phyloP scores from a whole-genome alignment of 2,329 filamentous ascomycete species.

The Corniculantispora saksenae region DNA sequence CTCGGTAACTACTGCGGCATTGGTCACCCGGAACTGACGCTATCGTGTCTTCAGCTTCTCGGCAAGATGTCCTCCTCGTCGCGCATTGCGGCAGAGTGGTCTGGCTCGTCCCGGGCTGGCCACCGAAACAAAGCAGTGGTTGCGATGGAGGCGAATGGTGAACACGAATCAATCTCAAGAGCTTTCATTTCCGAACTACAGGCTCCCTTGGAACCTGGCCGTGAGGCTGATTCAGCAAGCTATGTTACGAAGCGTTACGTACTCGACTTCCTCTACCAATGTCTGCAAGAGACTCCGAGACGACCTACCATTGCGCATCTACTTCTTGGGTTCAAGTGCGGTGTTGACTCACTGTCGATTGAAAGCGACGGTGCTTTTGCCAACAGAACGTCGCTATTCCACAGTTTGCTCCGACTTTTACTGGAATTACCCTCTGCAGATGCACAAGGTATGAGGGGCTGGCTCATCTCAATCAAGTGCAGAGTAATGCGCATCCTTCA shows the following conservation, averaged over 20 bases:
- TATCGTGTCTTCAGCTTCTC: constrained; percentile 78
- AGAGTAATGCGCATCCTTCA: constrained; percentile 73
- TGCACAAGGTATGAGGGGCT: constrained; percentile 62
- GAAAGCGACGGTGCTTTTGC: constrained; percentile 71
- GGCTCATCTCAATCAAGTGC: constrained; percentile 69
- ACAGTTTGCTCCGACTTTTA: constrained; percentile 73
- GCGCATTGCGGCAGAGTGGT: constrained; percentile 73
- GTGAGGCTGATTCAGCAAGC: constrained; percentile 66
- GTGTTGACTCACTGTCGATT: constrained; percentile 68
- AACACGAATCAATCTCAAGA: constrained; percentile 76
- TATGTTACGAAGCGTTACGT: constrained; percentile 84
- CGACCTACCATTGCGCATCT: constrained; percentile 88
- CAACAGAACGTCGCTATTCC: constrained; percentile 74
- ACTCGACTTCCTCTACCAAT: constrained; percentile 81
- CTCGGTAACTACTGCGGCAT: constrained; percentile 85
- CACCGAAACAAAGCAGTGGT: constrained; percentile 84
- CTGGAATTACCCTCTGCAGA: constrained; percentile 67
- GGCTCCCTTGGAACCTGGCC: constrained; percentile 70
- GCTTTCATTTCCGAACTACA: constrained; percentile 71
- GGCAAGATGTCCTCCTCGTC: constrained; percentile 84
- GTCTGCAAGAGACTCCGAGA: constrained; percentile 71
- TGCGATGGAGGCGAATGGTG: constrained; percentile 79
- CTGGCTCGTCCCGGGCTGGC: constrained; percentile 59
- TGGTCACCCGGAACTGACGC: constrained; percentile 76
- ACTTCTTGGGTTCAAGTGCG: constrained; percentile 82